These are phyloP conservation scores for Suaeda aralocaspica DNA, from an alignment of 148 eudicot genomes.

Conservation along the genomic window DNA sequence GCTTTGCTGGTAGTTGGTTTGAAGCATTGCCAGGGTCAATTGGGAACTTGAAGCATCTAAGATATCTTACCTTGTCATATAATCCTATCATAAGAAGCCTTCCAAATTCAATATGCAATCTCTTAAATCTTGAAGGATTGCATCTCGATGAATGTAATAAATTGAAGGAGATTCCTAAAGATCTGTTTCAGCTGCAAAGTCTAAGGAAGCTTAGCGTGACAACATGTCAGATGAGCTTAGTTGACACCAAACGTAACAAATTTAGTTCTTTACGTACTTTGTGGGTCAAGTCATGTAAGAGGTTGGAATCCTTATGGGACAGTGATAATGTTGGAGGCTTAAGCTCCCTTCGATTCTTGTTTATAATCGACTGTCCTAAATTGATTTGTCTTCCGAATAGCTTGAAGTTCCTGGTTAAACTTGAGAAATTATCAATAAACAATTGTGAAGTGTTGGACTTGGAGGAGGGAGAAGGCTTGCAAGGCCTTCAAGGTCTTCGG, in stretches of 20 bases:
- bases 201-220: constrained; percentile 36
- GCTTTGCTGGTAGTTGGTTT: constrained; percentile 21
- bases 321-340: constrained; percentile 22
- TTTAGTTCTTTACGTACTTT: constrained; percentile 27
- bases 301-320: constrained; percentile 28
- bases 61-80: constrained; percentile 31
- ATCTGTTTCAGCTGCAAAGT: constrained; percentile 28
- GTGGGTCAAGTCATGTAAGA: constrained; percentile 22
- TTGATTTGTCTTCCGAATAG: constrained; percentile 32
- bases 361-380: constrained; percentile 37
- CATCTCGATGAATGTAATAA: constrained; percentile 26
- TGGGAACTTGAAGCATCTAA: constrained; percentile 29
- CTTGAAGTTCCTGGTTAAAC: constrained; percentile 26
- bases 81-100: constrained; percentile 34
- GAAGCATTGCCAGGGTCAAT: constrained; percentile 35
- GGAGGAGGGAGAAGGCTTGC: constrained; percentile 25
- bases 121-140: constrained; percentile 37
- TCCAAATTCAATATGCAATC: constrained; percentile 39
- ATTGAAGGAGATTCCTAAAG: constrained; percentile 34
- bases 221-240: constrained; percentile 19
- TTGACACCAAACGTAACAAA: constrained; percentile 6
- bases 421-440: constrained; percentile 31
- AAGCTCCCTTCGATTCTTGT: constrained; percentile 26
- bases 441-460: constrained; percentile 42
- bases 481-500: constrained; percentile 35